phyloP scores from a whole-genome alignment of 805 yeast genomes.

The Candida sithepensis region DNA sequence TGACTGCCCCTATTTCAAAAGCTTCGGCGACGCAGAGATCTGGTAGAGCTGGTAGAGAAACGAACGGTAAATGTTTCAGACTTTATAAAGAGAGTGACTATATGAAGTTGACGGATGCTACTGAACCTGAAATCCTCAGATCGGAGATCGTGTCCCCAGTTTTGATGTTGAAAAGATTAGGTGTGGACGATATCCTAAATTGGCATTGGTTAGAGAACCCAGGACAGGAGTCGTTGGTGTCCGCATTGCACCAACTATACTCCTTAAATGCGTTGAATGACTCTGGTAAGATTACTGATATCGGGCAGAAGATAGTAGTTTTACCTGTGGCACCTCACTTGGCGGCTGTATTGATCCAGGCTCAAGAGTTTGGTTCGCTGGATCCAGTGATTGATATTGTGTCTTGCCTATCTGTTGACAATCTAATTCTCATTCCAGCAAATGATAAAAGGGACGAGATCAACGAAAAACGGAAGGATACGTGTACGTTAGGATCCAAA shows the following conservation, averaged over 20 bases:
- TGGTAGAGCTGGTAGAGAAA: conserved; percentile 99
- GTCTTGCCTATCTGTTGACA: conserved; percentile 90
- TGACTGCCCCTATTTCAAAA: conserved; percentile 89
- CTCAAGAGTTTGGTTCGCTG: conserved; percentile 50
- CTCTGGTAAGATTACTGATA: conserved; percentile 66
- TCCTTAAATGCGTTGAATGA: conserved; percentile 77
- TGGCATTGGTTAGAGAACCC: conserved; percentile 97
- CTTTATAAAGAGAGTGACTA: conserved; percentile 76
- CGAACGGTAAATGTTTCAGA: conserved; percentile 84
- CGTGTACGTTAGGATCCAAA: conserved; percentile 65
- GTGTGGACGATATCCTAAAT: conserved; percentile 74
- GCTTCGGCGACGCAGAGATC: conserved; percentile 94
- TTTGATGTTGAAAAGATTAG: conserved; percentile 75
- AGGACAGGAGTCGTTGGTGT: conserved; percentile 66
- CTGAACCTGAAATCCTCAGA: conserved; percentile 90
- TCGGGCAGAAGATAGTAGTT: conserved; percentile 85
- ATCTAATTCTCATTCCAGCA: conserved; percentile 73
- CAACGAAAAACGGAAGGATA: conserved; percentile 65
- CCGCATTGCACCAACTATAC: conserved; percentile 77
- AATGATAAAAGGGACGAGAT: conserved; percentile 82
- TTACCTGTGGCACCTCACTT: conserved; percentile 91
- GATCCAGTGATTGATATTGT: conserved; percentile 80
- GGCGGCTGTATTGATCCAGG: conserved; percentile 77
- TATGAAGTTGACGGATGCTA: conserved; percentile 60
- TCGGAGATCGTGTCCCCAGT: conserved; percentile 84